Percentiles rank a stretch among this genome's conserved stretches.
These are phyloP conservation scores for Asterochloris sp. DNA, from an alignment of 139 green algal species.

Conservation along the genomic window DNA sequence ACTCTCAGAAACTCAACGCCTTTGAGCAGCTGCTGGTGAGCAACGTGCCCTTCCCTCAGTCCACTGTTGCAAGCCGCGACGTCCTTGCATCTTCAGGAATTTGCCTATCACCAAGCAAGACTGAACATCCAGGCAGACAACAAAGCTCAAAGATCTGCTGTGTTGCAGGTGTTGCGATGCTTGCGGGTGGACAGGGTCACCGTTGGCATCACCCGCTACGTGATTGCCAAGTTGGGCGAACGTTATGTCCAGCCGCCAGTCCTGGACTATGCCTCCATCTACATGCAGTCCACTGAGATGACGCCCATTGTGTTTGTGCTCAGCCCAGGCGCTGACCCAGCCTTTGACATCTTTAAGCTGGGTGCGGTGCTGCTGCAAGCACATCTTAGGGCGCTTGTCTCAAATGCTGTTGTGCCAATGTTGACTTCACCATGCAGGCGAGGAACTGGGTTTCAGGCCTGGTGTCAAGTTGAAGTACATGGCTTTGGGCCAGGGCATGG, in stretches of 20 bases:
- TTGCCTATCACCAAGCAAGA: not conserved
- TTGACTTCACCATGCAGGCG: slow-evolving; percentile 32
- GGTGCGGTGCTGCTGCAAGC: slow-evolving; percentile 4
- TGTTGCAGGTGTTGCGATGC: slow-evolving; percentile 67
- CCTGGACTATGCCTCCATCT: slow-evolving; percentile 77
- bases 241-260: slow-evolving; percentile 69
- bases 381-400: not conserved
- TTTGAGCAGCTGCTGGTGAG: slow-evolving; percentile 74
- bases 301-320: slow-evolving; percentile 90
- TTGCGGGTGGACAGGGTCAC: slow-evolving; percentile 80
- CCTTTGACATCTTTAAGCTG: slow-evolving; percentile 87
- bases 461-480: slow-evolving; percentile 89
- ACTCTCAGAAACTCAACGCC: slow-evolving; percentile 42
- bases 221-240: slow-evolving; percentile 62
- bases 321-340: slow-evolving; percentile 82
- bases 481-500: slow-evolving; percentile 90
- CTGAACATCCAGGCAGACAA: not conserved
- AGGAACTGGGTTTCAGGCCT: slow-evolving; percentile 80
- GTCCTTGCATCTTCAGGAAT: not conserved
- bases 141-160: not conserved
- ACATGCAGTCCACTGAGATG: slow-evolving; percentile 55
- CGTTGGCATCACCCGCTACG: slow-evolving; percentile 67
- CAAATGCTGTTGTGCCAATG: not conserved
- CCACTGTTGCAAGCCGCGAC: not conserved
- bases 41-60: too few species aligned